phyloP scores from a whole-genome alignment of 805 yeast genomes.

The Starmerella sirachaensis region DNA sequence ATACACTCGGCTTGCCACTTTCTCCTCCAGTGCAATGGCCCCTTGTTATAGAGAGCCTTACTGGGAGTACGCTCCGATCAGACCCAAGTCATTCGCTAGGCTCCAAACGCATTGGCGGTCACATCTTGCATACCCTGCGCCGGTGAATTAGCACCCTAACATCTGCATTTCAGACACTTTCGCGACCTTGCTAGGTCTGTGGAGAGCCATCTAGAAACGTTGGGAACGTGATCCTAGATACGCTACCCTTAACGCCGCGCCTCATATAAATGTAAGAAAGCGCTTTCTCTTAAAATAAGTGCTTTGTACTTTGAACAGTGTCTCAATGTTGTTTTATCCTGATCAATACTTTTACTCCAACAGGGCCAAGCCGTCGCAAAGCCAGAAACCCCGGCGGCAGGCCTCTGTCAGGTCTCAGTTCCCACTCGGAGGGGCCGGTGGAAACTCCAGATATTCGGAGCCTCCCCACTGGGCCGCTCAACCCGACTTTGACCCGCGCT shows the following conservation, averaged over 20 bases:
- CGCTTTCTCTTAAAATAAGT: not conserved
- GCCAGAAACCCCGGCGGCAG: not conserved
- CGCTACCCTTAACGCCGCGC: too few relatives aligned
- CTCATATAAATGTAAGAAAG: not conserved
- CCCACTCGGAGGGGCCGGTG: too few relatives aligned
- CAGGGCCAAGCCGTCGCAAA: not conserved
- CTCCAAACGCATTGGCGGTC: too few relatives aligned
- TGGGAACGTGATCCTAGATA: not conserved
- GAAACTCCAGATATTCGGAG: not conserved
- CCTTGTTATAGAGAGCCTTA: too few relatives aligned
- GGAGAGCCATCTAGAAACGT: not conserved
- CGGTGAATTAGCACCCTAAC: too few relatives aligned
- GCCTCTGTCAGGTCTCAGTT: too few relatives aligned
- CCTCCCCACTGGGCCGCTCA: not conserved
- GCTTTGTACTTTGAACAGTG: not conserved
- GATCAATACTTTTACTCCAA: slow-evolving; percentile 11
- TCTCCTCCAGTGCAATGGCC: too few relatives aligned
- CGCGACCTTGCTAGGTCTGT: slow-evolving; percentile 1
- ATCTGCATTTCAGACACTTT: not conserved
- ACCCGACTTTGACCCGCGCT: not conserved
- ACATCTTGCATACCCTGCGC: too few relatives aligned
- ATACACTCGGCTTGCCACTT: too few relatives aligned
- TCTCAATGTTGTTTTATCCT: slow-evolving; percentile 13
- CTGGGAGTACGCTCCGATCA: too few relatives aligned
- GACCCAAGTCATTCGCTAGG: too few relatives aligned